A percentile compares a stretch with the other conserved stretches of the same genome.
Evolutionary conservation across 164 flowering plant genomes (phyloP).

Genomic region (Vitis rupestris): DNA sequence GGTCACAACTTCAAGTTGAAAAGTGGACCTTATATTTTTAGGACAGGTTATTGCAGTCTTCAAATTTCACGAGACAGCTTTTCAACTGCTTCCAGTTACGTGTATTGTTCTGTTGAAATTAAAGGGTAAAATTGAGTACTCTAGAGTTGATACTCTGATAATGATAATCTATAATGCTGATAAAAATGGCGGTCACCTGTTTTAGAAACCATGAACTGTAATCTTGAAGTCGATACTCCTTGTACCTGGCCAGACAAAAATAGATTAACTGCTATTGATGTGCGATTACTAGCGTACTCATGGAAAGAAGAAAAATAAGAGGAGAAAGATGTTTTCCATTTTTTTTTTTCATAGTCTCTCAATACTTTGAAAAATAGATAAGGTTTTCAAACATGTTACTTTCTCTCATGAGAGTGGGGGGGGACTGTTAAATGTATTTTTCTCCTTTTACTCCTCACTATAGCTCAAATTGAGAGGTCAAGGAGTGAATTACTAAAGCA

Average conservation of each 20-base stretch:
- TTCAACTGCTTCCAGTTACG: slow-evolving; percentile 75
- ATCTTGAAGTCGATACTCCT: slow-evolving; percentile 89
- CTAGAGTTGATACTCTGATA: too few relatives aligned
- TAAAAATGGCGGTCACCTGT: slow-evolving; percentile 42
- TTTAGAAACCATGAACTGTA: slow-evolving; percentile 87
- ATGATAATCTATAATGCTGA: too few relatives aligned
- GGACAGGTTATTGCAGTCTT: slow-evolving; percentile 69
- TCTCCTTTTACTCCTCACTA: too few relatives aligned
- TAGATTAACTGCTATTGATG: background rate
- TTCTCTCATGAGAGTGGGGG: background rate
- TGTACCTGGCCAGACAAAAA: slow-evolving; percentile 56
- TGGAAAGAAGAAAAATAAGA: too few relatives aligned
- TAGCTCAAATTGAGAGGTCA: too few relatives aligned
- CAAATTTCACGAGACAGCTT: slow-evolving; percentile 84
- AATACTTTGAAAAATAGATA: too few relatives aligned
- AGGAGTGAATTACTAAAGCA: too few relatives aligned
- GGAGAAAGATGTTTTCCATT: too few relatives aligned
- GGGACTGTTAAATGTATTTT: background rate
- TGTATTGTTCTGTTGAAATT: slow-evolving; percentile 61
- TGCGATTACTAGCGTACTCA: too few relatives aligned
- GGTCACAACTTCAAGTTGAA: background rate
- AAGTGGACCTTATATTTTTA: slow-evolving; percentile 71
- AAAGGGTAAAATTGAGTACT: slow-evolving; percentile 3
- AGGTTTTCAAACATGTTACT: too few relatives aligned
- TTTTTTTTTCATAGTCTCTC: too few relatives aligned